Base-by-base conservation (phyloP, 1,284 basidiomycete species). In the Tilletia walkeri region DNA sequence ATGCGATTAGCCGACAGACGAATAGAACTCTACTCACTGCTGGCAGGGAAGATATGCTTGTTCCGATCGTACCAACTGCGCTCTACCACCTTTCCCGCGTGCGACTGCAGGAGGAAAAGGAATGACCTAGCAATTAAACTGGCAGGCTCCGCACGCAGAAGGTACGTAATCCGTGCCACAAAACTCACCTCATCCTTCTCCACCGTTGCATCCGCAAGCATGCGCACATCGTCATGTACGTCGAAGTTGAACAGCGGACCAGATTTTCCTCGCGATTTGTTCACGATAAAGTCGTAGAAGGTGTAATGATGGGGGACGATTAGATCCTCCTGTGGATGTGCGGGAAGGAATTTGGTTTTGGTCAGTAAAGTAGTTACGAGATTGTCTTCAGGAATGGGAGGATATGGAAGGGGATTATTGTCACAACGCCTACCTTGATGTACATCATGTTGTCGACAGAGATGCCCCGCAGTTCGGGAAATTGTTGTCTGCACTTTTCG, bases 241-340 rank as follows among this genome's bases (percentile, higher is more conserved):
- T 99, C 96, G 84, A 99, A 99, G 85, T 93, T 96, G 87, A 99
- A 99, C 68, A 99, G 85, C 0, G 95, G 95, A 0, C 95, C 96
- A 0, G 94, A 97, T 85, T 99, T 99, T 24, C 96, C 96, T 38
- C 96, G 90, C 3, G 95, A 94, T 86, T 97, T 97, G 88, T 97
- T 96, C 76, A 98, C 87, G 79, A 99, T 96, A 77, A 99, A 98
- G 85, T 97, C 93, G 84, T 98, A 99, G 83, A 99, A 98, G 2
- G 94, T 96, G 84, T 97, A 90, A 84, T 99, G 95, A 92, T 98
- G 83, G 18, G 71, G 67, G 65, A 76, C 72, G 69, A 80, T 79
- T 18, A 80, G 70, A 70, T 82, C 76, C 69, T 82, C 78, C 72
- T 69, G 65, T 56, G 39, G 16, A 36, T 20, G 54, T 7, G 18